Percentiles rank a stretch among this genome's conserved stretches.
Conservation (phyloP, 441 rosid genomes). For the Erodium chrysanthum region DNA sequence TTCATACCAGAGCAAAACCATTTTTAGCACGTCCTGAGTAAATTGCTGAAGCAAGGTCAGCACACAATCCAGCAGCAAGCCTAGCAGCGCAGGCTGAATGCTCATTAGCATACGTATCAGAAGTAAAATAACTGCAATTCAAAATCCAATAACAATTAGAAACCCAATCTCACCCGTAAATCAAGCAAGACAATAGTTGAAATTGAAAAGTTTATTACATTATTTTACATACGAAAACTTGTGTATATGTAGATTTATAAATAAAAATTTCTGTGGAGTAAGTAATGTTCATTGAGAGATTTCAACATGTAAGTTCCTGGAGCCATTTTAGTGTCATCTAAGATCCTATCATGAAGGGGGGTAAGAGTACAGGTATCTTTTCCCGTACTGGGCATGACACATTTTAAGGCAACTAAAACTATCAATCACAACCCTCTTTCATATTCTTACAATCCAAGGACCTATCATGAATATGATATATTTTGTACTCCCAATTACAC, state of each 20-base stretch:
- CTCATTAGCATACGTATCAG: slow-evolving; percentile 93
- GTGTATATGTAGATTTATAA: background rate
- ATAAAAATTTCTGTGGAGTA: background rate
- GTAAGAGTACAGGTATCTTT: background rate
- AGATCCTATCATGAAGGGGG: background rate
- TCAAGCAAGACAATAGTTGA: slow-evolving; percentile 1
- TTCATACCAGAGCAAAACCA: slow-evolving; percentile 91
- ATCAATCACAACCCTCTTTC: too few species aligned
- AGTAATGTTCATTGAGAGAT: background rate
- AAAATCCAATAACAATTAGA: slow-evolving; percentile 22
- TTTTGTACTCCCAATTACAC: too few species aligned
- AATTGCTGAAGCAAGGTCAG: slow-evolving; percentile 84
- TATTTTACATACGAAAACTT: background rate
- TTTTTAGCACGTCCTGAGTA: slow-evolving; percentile 65
- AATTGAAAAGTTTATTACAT: background rate
- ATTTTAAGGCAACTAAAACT: too few species aligned
- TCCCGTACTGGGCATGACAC: background rate
- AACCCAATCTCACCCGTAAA: slow-evolving; percentile 7
- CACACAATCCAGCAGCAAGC: slow-evolving; percentile 98
- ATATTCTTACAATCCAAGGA: background rate
- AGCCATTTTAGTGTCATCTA: background rate
- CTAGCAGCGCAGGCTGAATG: slow-evolving; percentile 96
- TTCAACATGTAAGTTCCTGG: background rate
- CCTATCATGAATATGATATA: background rate
- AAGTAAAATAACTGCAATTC: slow-evolving; percentile 78